These are phyloP conservation scores for Penicillium sp. DNA, from an alignment of 2,329 filamentous ascomycete genomes.

Conservation along the genomic window DNA sequence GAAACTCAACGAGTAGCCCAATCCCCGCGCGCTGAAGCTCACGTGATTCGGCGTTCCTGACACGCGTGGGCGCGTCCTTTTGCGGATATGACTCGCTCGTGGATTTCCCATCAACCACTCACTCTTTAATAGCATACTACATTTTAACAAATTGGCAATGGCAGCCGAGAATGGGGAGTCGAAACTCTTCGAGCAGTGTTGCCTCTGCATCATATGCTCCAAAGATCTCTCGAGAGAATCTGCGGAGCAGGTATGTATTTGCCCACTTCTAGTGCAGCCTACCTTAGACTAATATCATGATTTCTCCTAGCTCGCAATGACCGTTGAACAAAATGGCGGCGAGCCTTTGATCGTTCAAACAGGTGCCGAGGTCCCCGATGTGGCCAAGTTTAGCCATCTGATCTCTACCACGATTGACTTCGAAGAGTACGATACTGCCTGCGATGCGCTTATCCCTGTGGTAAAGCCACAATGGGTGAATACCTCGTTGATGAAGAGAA, in stretches of 20 bases:
- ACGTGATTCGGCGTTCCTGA: conserved; percentile 9
- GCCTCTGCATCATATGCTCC: conserved; percentile 48
- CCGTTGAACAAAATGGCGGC: conserved; percentile 51
- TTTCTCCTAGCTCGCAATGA: conserved; percentile 44
- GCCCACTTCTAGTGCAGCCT: neutral
- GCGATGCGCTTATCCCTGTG: conserved; percentile 77
- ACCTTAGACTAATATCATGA: conserved; percentile 8
- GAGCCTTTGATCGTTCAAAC: conserved; percentile 45
- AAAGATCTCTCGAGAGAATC: conserved; percentile 40
- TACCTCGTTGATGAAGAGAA: conserved; percentile 66
- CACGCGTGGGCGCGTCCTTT: conserved; percentile 8
- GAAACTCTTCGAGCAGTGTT: conserved; percentile 47
- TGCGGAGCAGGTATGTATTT: conserved; percentile 41
- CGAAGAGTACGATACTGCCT: conserved; percentile 73
- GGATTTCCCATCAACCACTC: neutral
- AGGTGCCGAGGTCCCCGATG: conserved; percentile 36
- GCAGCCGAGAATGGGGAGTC: conserved; percentile 27
- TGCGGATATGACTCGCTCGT: neutral
- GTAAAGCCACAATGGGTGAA: conserved; percentile 80
- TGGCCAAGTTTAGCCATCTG: conserved; percentile 60
- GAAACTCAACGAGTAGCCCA: neutral
- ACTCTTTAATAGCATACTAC: neutral
- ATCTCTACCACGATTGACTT: conserved; percentile 84
- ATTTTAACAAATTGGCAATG: conserved; percentile 20
- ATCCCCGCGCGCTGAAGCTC: neutral